phyloP scores from a whole-genome alignment of 2,329 filamentous ascomycete genomes.

The Clarireedia homoeocarpa region DNA sequence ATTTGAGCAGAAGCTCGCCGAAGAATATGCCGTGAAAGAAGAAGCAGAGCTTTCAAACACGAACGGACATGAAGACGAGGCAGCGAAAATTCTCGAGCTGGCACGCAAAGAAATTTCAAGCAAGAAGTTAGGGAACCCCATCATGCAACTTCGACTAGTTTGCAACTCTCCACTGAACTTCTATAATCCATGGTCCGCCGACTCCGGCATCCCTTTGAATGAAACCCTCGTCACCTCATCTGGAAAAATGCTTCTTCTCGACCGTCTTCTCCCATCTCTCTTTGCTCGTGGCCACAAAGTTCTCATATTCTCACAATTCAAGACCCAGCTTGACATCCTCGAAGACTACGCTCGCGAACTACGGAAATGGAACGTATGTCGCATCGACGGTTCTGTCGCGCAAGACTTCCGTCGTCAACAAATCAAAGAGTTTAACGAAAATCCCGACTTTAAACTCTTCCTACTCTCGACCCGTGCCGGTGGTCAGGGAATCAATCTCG shows the following conservation, averaged over 20 bases:
- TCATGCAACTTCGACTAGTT: slow-evolving; percentile 85
- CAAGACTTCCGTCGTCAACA: slow-evolving; percentile 64
- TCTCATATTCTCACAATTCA: slow-evolving; percentile 95
- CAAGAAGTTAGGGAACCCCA: slow-evolving; percentile 87
- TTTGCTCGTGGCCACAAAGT: slow-evolving; percentile 77
- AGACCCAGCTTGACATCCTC: slow-evolving; percentile 84
- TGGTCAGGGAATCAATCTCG: slow-evolving; percentile 91
- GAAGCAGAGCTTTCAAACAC: slow-evolving; percentile 43
- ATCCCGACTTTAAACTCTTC: slow-evolving; percentile 65
- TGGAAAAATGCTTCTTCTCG: slow-evolving; percentile 92
- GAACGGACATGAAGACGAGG: slow-evolving; percentile 47
- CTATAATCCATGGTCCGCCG: slow-evolving; percentile 76
- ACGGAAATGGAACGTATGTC: slow-evolving; percentile 71
- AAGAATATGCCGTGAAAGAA: slow-evolving; percentile 44
- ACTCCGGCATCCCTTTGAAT: slow-evolving; percentile 55
- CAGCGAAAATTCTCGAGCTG: slow-evolving; percentile 60
- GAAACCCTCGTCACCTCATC: slow-evolving; percentile 79
- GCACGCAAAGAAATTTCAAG: slow-evolving; percentile 79
- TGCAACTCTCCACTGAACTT: slow-evolving; percentile 97
- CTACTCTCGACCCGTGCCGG: slow-evolving; percentile 85
- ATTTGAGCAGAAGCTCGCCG: slow-evolving; percentile 71
- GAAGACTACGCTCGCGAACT: slow-evolving; percentile 78
- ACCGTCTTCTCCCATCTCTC: slow-evolving; percentile 71
- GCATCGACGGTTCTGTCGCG: slow-evolving; percentile 82
- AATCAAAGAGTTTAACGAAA: slow-evolving; percentile 65